These are phyloP conservation scores for Cupressus sempervirens DNA, from an alignment of 75 land plant species.

Conservation along the genomic window DNA sequence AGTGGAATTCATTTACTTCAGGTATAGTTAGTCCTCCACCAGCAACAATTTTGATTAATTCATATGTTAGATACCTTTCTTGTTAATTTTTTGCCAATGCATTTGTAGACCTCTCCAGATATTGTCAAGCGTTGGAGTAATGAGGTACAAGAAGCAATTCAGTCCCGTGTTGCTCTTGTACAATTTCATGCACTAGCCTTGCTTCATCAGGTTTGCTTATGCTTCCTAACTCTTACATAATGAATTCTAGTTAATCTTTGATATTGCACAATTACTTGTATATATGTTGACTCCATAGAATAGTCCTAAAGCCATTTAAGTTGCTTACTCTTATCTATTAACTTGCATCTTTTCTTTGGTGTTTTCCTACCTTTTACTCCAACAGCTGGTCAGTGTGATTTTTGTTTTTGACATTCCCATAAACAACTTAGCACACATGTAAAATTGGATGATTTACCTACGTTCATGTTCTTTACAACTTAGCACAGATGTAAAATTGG, in stretches of 20 bases:
- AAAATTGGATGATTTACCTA: not conserved
- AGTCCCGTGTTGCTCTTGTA: constrained; percentile 90
- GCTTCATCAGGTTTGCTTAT: constrained; percentile 70
- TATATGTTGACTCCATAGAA: not conserved
- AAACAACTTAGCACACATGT: not conserved
- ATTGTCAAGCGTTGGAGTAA: constrained; percentile 98
- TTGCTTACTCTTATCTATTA: not conserved
- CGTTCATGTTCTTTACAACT: not conserved
- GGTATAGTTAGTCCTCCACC: constrained; percentile 32
- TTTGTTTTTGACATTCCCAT: not conserved
- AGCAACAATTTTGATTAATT: not conserved
- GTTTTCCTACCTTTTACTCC: not conserved
- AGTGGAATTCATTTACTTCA: constrained; percentile 93
- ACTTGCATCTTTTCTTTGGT: not conserved
- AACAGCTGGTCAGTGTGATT: not conserved
- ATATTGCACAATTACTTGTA: not conserved
- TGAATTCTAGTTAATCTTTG: not conserved
- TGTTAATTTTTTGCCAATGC: not conserved
- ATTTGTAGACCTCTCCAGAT: constrained; percentile 78
- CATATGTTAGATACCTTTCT: not conserved
- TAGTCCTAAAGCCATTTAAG: not conserved
- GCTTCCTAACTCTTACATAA: not conserved
- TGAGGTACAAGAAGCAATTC: constrained; percentile 98
- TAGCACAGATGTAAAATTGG: not conserved
- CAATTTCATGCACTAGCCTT: constrained; percentile 95